A percentile compares a stretch with the other conserved stretches of the same genome.
phyloP scores from a whole-genome alignment of 108 stramenopile species.

The Cyclotella kingstonii region DNA sequence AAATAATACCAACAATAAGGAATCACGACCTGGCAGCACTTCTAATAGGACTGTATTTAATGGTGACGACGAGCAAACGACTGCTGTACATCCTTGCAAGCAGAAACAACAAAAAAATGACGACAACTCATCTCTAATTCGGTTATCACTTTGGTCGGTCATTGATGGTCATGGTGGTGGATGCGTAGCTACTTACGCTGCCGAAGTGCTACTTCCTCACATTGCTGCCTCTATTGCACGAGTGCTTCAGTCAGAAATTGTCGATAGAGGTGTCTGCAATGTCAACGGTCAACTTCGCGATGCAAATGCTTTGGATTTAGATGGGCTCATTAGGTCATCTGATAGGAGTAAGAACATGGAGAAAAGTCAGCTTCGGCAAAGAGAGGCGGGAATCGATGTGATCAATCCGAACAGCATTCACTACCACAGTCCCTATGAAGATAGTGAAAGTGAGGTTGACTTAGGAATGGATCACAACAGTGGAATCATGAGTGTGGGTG shows the following conservation, averaged over 20 bases:
- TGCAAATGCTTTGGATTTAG: slow-evolving; percentile 77
- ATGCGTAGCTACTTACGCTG: slow-evolving; percentile 78
- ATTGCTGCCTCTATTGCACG: slow-evolving; percentile 67
- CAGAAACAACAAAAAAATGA: slow-evolving; percentile 19
- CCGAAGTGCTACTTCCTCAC: slow-evolving; percentile 72
- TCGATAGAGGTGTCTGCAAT: slow-evolving; percentile 70
- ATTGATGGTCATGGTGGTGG: slow-evolving; percentile 89
- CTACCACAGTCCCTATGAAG: slow-evolving; percentile 75
- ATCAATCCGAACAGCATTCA: slow-evolving; percentile 72
- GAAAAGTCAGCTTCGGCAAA: slow-evolving; percentile 7
- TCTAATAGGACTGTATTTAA: neutral
- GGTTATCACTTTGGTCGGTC: slow-evolving; percentile 77
- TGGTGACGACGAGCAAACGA: slow-evolving; percentile 9
- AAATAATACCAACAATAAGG: slow-evolving; percentile 28
- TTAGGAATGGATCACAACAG: slow-evolving; percentile 31
- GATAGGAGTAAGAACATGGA: slow-evolving; percentile 46
- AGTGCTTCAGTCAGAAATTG: slow-evolving; percentile 70
- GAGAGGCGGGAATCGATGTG: slow-evolving; percentile 46
- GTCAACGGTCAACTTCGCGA: slow-evolving; percentile 83
- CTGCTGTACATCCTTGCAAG: neutral
- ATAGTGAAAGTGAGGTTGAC: slow-evolving; percentile 58
- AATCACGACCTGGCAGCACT: slow-evolving; percentile 3
- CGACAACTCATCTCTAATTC: slow-evolving; percentile 51
- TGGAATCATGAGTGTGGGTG: slow-evolving; percentile 4
- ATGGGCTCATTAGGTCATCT: slow-evolving; percentile 69